Percentiles rank a stretch among this genome's conserved stretches.
phyloP scores from a whole-genome alignment of 257 asterid genomes.

The Phtheirospermum japonicum region DNA sequence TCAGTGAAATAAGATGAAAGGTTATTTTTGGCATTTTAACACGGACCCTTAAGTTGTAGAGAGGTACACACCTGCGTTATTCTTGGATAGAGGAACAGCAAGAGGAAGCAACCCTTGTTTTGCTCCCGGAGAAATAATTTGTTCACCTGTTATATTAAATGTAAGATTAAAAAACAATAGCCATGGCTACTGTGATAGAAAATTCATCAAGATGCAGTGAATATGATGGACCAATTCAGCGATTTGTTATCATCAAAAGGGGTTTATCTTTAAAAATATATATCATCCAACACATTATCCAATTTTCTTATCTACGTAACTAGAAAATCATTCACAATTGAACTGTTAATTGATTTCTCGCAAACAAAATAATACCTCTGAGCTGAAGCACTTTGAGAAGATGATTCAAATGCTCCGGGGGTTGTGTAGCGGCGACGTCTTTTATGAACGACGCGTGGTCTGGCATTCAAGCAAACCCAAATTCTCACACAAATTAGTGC shows the following conservation, averaged over 20 bases:
- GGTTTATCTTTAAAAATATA: neutral
- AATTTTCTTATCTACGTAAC: neutral
- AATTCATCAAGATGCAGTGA: conserved; percentile 4
- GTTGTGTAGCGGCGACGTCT: conserved; percentile 72
- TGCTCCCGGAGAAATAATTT: conserved; percentile 81
- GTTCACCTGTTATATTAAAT: conserved; percentile 53
- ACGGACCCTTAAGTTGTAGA: neutral
- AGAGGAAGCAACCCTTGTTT: conserved; percentile 91
- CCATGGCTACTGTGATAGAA: conserved; percentile 15
- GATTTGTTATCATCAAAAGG: too few species aligned
- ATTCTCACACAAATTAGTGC: conserved; percentile 5
- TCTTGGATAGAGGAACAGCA: conserved; percentile 75
- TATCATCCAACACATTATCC: neutral
- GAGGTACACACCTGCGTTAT: conserved; percentile 50
- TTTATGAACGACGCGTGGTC: conserved; percentile 73
- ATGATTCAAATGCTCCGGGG: conserved; percentile 81
- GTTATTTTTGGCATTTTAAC: conserved; percentile 10
- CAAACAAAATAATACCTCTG: conserved; percentile 50
- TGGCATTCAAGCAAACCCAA: conserved; percentile 30
- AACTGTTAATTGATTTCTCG: neutral
- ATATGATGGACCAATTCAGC: too few species aligned
- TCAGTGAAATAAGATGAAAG: conserved; percentile 8
- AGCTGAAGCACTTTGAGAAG: conserved; percentile 77
- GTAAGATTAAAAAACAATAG: neutral
- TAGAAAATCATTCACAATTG: neutral